These are phyloP conservation scores for Blastobotrys serpentis DNA, from an alignment of 1,139 yeast species.

Conservation along the genomic window DNA sequence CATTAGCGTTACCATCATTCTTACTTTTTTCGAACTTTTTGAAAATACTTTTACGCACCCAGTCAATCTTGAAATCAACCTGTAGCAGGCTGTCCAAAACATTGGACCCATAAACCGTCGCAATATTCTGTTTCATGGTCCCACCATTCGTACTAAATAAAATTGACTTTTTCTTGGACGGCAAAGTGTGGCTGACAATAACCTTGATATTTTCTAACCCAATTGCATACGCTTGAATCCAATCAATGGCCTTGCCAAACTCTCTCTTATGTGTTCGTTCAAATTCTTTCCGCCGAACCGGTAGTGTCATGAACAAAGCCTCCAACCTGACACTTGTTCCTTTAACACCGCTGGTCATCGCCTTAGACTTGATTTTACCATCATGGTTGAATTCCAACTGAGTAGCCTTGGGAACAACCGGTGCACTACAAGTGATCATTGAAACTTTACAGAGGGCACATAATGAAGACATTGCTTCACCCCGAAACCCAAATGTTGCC, in stretches of 20 bases:
- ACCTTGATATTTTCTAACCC: slow-evolving; percentile 59
- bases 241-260: slow-evolving; percentile 59
- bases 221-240: slow-evolving; percentile 69
- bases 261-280: slow-evolving; percentile 68
- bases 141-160: slow-evolving; percentile 45
- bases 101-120: slow-evolving; percentile 67
- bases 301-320: slow-evolving; percentile 55
- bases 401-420: slow-evolving; percentile 56
- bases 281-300: slow-evolving; percentile 71
- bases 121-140: slow-evolving; percentile 53
- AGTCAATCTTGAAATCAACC: slow-evolving; percentile 37
- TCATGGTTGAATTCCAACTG: slow-evolving; percentile 50
- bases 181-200: slow-evolving; percentile 53
- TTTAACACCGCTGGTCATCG: slow-evolving; percentile 38
- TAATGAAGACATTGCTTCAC: slow-evolving; percentile 38
- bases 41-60: slow-evolving; percentile 18
- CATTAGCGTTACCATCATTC: slow-evolving; percentile 8
- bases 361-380: slow-evolving; percentile 50
- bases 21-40: slow-evolving; percentile 12
- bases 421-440: slow-evolving; percentile 55
- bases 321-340: slow-evolving; percentile 58
- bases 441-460: slow-evolving; percentile 43
- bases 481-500: slow-evolving; percentile 44
- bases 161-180: slow-evolving; percentile 50
- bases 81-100: slow-evolving; percentile 58